A percentile compares a stretch with the other conserved stretches of the same genome.
Evolutionary conservation across 2,329 filamentous ascomycete genomes (phyloP).

Genomic region (Rhynchosporium secalis): DNA sequence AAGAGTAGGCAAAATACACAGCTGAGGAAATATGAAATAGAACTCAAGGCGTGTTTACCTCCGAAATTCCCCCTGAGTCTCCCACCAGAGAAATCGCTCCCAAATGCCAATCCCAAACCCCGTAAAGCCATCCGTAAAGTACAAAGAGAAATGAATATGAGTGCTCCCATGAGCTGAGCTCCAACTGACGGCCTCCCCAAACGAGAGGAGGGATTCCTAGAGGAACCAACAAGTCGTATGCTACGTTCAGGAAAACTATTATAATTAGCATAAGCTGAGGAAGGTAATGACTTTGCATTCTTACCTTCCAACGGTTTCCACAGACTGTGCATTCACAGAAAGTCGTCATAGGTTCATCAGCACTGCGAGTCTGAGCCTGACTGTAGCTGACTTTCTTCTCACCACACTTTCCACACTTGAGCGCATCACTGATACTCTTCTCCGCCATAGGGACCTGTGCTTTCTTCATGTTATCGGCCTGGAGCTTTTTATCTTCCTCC

Average conservation of each 20-base stretch:
- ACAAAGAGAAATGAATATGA: slow-evolving; percentile 28
- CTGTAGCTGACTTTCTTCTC: slow-evolving; percentile 94
- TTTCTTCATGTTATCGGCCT: slow-evolving; percentile 94
- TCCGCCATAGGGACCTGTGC: slow-evolving; percentile 92
- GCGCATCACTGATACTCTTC: slow-evolving; percentile 83
- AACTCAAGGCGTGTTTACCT: slow-evolving; percentile 1
- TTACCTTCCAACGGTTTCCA: slow-evolving; percentile 71
- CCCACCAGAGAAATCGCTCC: background rate
- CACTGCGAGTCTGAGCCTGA: slow-evolving; percentile 91
- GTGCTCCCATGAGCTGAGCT: background rate
- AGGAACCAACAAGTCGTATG: background rate
- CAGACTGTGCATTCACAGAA: slow-evolving; percentile 72
- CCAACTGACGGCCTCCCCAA: background rate
- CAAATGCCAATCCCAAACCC: slow-evolving; percentile 23
- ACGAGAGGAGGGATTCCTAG: background rate
- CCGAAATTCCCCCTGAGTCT: background rate
- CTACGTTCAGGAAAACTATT: slow-evolving; percentile 39
- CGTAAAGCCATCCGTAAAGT: slow-evolving; percentile 38
- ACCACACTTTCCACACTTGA: slow-evolving; percentile 89
- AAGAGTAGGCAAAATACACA: slow-evolving; percentile 1
- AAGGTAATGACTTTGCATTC: slow-evolving; percentile 33
- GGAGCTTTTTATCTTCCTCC: slow-evolving; percentile 71
- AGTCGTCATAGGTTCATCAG: slow-evolving; percentile 89
- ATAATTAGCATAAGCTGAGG: slow-evolving; percentile 22
- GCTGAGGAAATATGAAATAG: background rate